Evolutionary conservation across 2,329 filamentous ascomycete species (phyloP).

Genomic region (Microcyclospora pomicola): DNA sequence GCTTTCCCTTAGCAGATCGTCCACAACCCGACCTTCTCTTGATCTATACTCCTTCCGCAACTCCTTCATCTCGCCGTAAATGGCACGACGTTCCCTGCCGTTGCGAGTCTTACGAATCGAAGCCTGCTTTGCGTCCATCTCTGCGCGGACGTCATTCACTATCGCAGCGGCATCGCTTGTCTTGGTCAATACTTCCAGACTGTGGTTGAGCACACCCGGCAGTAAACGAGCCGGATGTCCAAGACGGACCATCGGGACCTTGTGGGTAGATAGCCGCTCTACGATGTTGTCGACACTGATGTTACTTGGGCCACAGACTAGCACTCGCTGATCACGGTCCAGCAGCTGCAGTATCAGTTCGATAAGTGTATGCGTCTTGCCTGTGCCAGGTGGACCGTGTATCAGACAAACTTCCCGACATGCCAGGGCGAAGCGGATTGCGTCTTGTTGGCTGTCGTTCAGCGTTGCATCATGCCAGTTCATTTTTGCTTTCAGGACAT

Average conservation of each 20-base stretch:
- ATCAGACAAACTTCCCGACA: constrained; percentile 75
- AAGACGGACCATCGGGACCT: constrained; percentile 73
- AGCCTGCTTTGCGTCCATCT: constrained; percentile 86
- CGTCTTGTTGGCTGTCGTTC: constrained; percentile 50
- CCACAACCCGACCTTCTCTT: constrained; percentile 69
- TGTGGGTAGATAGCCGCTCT: constrained; percentile 72
- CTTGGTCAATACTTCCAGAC: constrained; percentile 77
- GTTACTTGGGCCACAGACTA: constrained; percentile 95
- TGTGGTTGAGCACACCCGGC: constrained; percentile 76
- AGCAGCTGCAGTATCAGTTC: constrained; percentile 89
- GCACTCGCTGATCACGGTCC: constrained; percentile 55
- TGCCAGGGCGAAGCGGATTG: constrained; percentile 66
- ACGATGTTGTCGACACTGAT: constrained; percentile 98
- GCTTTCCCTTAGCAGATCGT: constrained; percentile 58
- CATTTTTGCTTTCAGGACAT: constrained; percentile 31
- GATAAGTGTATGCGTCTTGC: constrained; percentile 92
- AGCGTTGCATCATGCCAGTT: constrained; percentile 43
- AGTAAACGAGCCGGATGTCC: constrained; percentile 86
- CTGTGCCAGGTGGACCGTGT: constrained; percentile 88
- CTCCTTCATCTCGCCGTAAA: constrained; percentile 75
- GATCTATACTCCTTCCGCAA: constrained; percentile 79
- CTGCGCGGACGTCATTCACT: constrained; percentile 74
- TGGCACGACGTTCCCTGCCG: constrained; percentile 62
- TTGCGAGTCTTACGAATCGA: constrained; percentile 76
- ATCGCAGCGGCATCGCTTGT: constrained; percentile 83